Evolutionary conservation across 441 rosid genomes (phyloP).

Genomic region (Lepidium campestre): DNA sequence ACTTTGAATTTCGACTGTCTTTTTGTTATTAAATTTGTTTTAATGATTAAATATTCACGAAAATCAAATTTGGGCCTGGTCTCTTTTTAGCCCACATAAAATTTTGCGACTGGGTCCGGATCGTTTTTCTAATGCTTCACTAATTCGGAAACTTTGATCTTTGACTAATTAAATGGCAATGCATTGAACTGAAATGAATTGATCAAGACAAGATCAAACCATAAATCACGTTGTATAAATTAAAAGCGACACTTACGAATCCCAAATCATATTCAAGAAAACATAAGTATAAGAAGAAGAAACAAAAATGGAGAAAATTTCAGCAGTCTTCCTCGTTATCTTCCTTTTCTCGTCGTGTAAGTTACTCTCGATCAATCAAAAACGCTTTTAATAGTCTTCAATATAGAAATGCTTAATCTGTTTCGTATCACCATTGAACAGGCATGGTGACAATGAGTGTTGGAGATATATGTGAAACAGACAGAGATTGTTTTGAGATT

Average conservation of each 20-base stretch:
- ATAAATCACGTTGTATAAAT: not conserved
- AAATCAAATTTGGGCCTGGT: not conserved
- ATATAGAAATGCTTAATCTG: not conserved
- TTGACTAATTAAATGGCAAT: not conserved
- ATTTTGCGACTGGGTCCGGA: not conserved
- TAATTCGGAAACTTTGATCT: not conserved
- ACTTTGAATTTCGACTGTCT: not conserved
- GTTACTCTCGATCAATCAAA: not conserved
- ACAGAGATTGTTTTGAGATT: constrained; percentile 9
- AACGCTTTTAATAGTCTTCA: not conserved
- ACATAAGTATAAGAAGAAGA: not conserved
- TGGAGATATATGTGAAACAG: constrained; percentile 18
- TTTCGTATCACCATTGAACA: not conserved
- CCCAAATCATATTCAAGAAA: not conserved
- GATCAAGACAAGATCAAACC: not conserved
- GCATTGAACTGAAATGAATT: not conserved
- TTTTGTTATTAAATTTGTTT: not conserved
- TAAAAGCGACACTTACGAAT: not conserved
- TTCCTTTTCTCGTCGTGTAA: constrained; percentile 18
- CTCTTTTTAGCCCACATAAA: not conserved
- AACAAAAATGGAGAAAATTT: constrained; percentile 8
- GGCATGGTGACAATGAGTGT: constrained; percentile 4
- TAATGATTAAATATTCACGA: too few species aligned
- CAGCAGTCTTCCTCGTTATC: constrained; percentile 10
- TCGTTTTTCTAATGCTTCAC: not conserved